These are phyloP conservation scores for Lonicera japonica DNA, from an alignment of 129 eudicot genomes.

Conservation along the genomic window DNA sequence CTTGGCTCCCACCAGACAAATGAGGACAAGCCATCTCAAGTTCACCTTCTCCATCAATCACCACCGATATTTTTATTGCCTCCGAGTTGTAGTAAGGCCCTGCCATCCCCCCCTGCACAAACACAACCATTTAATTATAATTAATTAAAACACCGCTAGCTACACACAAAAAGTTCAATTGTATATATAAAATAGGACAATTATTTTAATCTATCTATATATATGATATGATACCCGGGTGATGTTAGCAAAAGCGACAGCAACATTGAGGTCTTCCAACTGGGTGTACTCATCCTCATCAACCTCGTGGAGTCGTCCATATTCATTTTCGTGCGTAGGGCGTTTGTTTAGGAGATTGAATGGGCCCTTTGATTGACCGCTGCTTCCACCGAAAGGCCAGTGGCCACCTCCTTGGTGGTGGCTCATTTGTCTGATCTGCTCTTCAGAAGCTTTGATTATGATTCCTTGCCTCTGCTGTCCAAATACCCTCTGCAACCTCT, in stretches of 20 bases:
- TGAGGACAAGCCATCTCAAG: conserved; percentile 54
- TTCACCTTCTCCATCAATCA: conserved; percentile 15
- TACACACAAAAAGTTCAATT: neutral
- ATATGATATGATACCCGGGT: conserved; percentile 29
- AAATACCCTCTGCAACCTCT: conserved; percentile 26
- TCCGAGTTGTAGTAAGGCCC: conserved; percentile 15
- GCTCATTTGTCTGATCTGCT: conserved; percentile 59
- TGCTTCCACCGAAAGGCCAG: conserved; percentile 60
- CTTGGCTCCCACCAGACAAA: conserved; percentile 1
- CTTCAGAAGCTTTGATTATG: conserved; percentile 47
- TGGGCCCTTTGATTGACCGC: conserved; percentile 34
- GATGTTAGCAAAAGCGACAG: conserved; percentile 48
- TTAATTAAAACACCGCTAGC: neutral
- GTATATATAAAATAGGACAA: too few species aligned
- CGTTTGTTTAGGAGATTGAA: conserved; percentile 36
- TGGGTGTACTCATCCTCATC: conserved; percentile 26
- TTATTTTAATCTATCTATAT: too few species aligned
- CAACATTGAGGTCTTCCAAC: conserved; percentile 37
- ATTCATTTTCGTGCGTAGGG: conserved; percentile 31
- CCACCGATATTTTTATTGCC: conserved; percentile 24
- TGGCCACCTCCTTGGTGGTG: conserved; percentile 28
- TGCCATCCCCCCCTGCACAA: conserved; percentile 15
- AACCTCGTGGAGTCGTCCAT: conserved; percentile 44
- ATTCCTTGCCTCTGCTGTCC: conserved; percentile 37
- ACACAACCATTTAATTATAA: neutral